These are phyloP conservation scores for Penicillium sp. DNA, from an alignment of 2,329 filamentous ascomycete genomes.

Conservation along the genomic window DNA sequence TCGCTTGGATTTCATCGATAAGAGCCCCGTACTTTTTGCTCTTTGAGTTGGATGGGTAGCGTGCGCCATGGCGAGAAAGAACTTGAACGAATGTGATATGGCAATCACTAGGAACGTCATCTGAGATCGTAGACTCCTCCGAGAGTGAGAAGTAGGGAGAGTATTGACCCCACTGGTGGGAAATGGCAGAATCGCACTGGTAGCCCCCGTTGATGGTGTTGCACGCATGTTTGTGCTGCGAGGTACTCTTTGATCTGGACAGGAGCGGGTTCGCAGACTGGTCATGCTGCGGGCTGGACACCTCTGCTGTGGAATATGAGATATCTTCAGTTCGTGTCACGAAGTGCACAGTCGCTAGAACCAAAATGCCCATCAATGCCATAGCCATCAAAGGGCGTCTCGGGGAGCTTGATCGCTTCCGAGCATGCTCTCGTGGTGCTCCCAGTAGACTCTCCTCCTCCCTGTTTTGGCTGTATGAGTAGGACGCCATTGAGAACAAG, in stretches of 20 bases:
- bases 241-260: background rate
- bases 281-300: constrained; percentile 1
- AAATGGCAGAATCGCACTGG: constrained; percentile 62
- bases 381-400: constrained; percentile 2
- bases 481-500: background rate
- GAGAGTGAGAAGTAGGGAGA: constrained; percentile 75
- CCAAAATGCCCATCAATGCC: constrained; percentile 7
- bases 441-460: constrained; percentile 12
- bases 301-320: background rate
- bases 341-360: constrained; percentile 8
- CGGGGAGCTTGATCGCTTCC: background rate
- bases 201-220: constrained; percentile 60
- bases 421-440: background rate
- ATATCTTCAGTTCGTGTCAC: constrained; percentile 9
- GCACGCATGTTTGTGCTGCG: constrained; percentile 38
- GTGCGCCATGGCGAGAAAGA: constrained; percentile 80
- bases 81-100: constrained; percentile 76
- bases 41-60: constrained; percentile 75
- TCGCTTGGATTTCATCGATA: constrained; percentile 66
- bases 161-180: constrained; percentile 82
- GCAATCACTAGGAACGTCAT: constrained; percentile 66
- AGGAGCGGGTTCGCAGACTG: background rate
- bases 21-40: constrained; percentile 63
- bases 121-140: constrained; percentile 61
- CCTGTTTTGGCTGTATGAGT: background rate